Base-by-base conservation (phyloP, 257 asterid genomes). In the Capsicum pubescens region DNA sequence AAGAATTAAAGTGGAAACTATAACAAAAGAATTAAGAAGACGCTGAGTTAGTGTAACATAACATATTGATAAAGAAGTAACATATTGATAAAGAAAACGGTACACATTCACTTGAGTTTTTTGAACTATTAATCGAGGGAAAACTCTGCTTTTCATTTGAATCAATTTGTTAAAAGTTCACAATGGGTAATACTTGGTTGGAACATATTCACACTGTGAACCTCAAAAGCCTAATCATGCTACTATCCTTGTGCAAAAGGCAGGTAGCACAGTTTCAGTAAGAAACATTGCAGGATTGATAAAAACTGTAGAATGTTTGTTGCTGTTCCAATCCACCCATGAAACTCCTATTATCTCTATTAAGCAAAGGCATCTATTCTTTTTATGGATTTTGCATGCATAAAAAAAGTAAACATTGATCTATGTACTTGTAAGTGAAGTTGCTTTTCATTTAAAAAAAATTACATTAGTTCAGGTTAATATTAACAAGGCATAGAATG, bases 401-500 rank as follows among this genome's bases (percentile, higher is more conserved):
- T 0, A 26, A 77, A 54, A 8, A 26, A 14, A 2, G 64, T 76
- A 15, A 14, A 26, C 32, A 8, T 54, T 3, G 32, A 77, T 32
- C 44, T 14, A 54, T 54, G 66, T 50, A 77, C 19, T 54, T 52
- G 4, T 12, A 15, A 69, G 50, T 8, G 32, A 77, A 77, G 66
- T 16, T 32, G 39, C 42, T 55, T 50, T 77, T 54, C 14, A 59
- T 26, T 55, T 52, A 3, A 50, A 21, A 74, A 50, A 14, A 17
- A 1, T 14, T 52, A 77, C 8, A 17, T 0, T 54, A 55, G 5
- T 21, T 9, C 13, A 8, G 48, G 13, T 76, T 76, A 77, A 54
- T 77, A 14, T 8, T 77, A 26, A 50, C 63, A 64, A 84, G 83
- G 83, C 59, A 84, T 83, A 55, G 74, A 63, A 83, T 72, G 87